Conservation (phyloP, 2,329 filamentous ascomycete species). For the Fusarium sororula region DNA sequence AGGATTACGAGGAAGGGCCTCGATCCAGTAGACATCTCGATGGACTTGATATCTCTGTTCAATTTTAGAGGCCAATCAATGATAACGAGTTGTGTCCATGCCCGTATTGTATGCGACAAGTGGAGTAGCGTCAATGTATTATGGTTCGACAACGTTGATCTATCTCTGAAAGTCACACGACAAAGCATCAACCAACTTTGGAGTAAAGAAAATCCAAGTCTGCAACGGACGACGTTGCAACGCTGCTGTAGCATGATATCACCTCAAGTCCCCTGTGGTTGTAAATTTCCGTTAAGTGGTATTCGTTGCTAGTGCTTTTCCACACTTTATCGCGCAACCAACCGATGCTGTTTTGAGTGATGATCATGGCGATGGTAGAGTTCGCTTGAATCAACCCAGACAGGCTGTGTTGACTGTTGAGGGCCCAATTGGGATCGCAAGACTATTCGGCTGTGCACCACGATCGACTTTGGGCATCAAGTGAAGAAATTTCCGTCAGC, state of each 20-base stretch:
- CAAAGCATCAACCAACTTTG: slow-evolving; percentile 31
- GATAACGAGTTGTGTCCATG: slow-evolving; percentile 2
- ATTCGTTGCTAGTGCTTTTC: slow-evolving; percentile 8
- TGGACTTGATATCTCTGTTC: background rate
- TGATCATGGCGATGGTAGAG: background rate
- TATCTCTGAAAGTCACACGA: slow-evolving; percentile 40
- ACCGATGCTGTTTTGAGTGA: background rate
- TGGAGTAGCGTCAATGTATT: slow-evolving; percentile 34
- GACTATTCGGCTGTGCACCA: background rate
- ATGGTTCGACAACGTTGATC: slow-evolving; percentile 44
- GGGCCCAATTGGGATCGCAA: slow-evolving; percentile 3
- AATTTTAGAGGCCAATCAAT: background rate
- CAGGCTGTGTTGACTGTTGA: background rate
- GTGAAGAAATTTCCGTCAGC: background rate
- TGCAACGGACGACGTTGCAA: slow-evolving; percentile 32
- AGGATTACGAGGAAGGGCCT: background rate
- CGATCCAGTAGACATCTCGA: background rate
- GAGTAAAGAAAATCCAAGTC: slow-evolving; percentile 16
- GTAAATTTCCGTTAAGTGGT: background rate
- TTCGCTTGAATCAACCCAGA: background rate
- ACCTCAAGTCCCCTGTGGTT: slow-evolving; percentile 30
- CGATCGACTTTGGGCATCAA: slow-evolving; percentile 23
- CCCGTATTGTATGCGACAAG: slow-evolving; percentile 20
- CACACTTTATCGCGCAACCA: background rate
- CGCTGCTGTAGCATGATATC: slow-evolving; percentile 47